Evolutionary conservation across 108 stramenopile genomes (phyloP).

Genomic region (Nitzschia putrida): DNA sequence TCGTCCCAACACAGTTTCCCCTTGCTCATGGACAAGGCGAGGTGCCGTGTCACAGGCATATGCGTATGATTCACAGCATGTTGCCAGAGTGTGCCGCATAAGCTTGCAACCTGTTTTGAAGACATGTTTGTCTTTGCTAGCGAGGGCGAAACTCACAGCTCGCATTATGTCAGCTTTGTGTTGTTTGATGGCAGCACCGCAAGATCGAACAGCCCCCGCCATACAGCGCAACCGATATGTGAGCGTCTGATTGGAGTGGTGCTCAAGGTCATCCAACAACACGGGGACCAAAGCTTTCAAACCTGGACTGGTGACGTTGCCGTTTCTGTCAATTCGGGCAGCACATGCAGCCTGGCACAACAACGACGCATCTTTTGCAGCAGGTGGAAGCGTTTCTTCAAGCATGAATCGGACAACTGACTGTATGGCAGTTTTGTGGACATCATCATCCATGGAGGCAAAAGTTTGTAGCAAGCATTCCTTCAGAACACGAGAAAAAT

Average conservation of each 20-base stretch:
- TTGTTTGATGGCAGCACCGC: constrained; percentile 56
- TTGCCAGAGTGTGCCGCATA: constrained; percentile 75
- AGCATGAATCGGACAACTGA: constrained; percentile 67
- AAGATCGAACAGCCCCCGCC: constrained; percentile 74
- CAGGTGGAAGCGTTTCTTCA: constrained; percentile 77
- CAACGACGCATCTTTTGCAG: constrained; percentile 75
- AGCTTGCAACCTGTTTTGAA: constrained; percentile 89
- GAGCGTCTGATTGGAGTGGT: constrained; percentile 68
- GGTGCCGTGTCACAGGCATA: constrained; percentile 41
- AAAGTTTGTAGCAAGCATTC: constrained; percentile 78
- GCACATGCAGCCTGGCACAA: constrained; percentile 75
- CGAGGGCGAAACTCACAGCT: constrained; percentile 62
- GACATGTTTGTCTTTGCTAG: constrained; percentile 69
- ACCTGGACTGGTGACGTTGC: constrained; percentile 57
- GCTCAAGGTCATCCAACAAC: constrained; percentile 65
- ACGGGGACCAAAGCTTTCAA: constrained; percentile 73
- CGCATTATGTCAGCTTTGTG: constrained; percentile 54
- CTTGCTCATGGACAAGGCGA: constrained; percentile 20
- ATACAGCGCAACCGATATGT: constrained; percentile 81
- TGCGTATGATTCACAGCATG: constrained; percentile 79
- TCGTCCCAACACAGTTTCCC: constrained; percentile 27
- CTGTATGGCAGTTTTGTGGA: constrained; percentile 56
- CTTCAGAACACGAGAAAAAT: constrained; percentile 79
- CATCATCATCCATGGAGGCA: constrained; percentile 73
- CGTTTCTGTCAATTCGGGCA: constrained; percentile 39